Percentiles rank a stretch among this genome's conserved stretches.
phyloP scores from a whole-genome alignment of 164 flowering plant genomes.

The Echeveria elegans region DNA sequence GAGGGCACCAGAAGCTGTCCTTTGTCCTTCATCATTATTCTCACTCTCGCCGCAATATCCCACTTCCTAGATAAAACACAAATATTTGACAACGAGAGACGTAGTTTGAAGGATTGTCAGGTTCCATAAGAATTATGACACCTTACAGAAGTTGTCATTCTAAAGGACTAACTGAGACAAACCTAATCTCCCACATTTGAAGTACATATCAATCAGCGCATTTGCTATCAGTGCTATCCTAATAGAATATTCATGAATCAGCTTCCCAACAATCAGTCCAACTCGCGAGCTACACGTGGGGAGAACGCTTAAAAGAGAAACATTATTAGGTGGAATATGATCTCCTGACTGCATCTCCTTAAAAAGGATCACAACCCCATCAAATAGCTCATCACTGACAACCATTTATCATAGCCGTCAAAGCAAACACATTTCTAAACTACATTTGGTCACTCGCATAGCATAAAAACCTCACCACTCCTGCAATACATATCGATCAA shows the following conservation, averaged over 20 bases:
- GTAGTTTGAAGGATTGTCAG: conserved; percentile 59
- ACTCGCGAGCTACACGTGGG: conserved; percentile 42
- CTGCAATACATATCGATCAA: conserved; percentile 63
- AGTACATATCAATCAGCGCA: conserved; percentile 60
- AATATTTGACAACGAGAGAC: conserved; percentile 53
- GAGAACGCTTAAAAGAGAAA: conserved; percentile 46
- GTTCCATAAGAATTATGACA: conserved; percentile 49
- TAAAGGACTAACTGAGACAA: conserved; percentile 41
- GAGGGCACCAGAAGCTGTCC: no score
- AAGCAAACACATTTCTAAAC: conserved; percentile 39
- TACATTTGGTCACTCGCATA: conserved; percentile 35
- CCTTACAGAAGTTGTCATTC: conserved; percentile 28
- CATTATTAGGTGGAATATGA: conserved; percentile 38
- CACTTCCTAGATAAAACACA: conserved; percentile 54
- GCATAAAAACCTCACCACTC: conserved; percentile 18
- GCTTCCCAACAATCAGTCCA: conserved; percentile 38
- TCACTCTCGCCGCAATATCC: conserved; percentile 55
- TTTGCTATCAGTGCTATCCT: conserved; percentile 39
- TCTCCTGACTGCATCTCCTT: conserved; percentile 38
- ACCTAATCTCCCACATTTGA: conserved; percentile 52
- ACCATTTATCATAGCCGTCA: conserved; percentile 67
- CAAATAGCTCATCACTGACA: conserved; percentile 29
- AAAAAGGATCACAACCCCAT: conserved; percentile 49
- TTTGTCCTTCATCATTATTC: conserved; percentile 46
- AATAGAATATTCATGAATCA: conserved; percentile 56